Evolutionary conservation across 495 filamentous ascomycete genomes (phyloP), one percentile per base, ranked within the genome.

Genomic region (Penicillium malachiteum): DNA sequence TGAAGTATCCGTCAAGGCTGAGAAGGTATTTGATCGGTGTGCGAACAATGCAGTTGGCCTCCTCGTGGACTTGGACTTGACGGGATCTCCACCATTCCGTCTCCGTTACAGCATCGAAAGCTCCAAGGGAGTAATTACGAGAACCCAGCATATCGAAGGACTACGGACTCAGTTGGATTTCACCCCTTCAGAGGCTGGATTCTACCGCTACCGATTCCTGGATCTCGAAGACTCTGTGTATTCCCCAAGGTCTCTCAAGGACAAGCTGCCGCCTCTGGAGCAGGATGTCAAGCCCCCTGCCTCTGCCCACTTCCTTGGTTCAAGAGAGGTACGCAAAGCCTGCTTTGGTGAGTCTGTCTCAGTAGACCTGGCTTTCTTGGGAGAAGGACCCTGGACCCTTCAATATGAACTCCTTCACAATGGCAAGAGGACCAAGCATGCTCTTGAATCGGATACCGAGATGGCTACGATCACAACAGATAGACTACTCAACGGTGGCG

Each of bases 381-480:
- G 95, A 33, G 91, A 96, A 55, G 76, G 82, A 16, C 94, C 94
- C 0, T 96, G 91, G 78, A 87, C 75, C n/a, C 67, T 98, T 7
- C 90, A 96, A 60, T 98, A 96, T 73, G 94, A 97, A 66, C 73
- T 97, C 31, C 81, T 96, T n/a, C 89, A 97, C 66, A 86, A 88
- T 55, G 91, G 92, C 34, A 96, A 89, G 73, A 82, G 90, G 48
- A 84, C 80, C 21, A 86, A 88, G 44, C 76, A 87, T 56, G 81
- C 80, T 18, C 75, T 84, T n/a, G 75, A 83, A 7, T 81, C 95
- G 40, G 74, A 84, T 12, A 75, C 72, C 11, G 70, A 79, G 17
- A 60, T 77, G 14, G 84, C 85, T 52, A 86, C 78, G 21, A 91
- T 98, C 64, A 78, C 79, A 30, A 97, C 92, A 0, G 79, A 86